Base-by-base conservation (phyloP, 148 eudicot genomes). In the Rhododendron vialii region DNA sequence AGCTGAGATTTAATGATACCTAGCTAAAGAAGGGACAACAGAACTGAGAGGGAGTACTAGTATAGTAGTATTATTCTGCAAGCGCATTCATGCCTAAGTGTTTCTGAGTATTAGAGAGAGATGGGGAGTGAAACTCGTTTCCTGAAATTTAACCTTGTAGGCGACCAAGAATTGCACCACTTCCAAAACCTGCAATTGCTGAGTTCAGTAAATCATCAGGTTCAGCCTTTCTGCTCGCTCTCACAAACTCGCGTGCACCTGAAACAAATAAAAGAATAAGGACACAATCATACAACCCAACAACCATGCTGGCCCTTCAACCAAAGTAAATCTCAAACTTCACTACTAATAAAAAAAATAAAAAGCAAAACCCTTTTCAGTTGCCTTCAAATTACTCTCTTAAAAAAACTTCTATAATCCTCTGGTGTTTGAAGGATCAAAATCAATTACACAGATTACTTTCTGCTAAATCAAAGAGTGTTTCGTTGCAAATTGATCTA, bases 141-240 rank as follows among this genome's bases (percentile, higher is more conserved):
- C 22, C 6, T 41, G 82, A 50, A 79, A 79, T 33, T 53, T 86
- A 8, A 96, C 98, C 98, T 93, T 96, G 98, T 83, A 96, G 93
- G 84, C 98, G 95, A 73, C 98, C 98, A 33, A 96, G 96, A 90
- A 96, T 84, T 82, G 98, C 98, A 65, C 98, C 98, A 88, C 88
- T 92, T 86, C 95, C 94, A 86, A 93, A 87, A 79, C 98, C 98
- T 87, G 92, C 98, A 85, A 96, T 82, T 61, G 91, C 93, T 80
- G 98, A 96, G 87, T 96, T 92, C 63, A 93, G 47, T 75, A 96
- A 90, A 88, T 96, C 98, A 85, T 88, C 98, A 87, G 91, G 93
- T 43, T 85, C 90, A 3, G 95, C 87, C 55, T 83, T 88, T 86
- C 98, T 90, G 82, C 93, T 92, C 36, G 87, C 93, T 92, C 92